Evolutionary conservation across 768 basidiomycete species (phyloP).

Genomic region (Guyanaporus albipodus): DNA sequence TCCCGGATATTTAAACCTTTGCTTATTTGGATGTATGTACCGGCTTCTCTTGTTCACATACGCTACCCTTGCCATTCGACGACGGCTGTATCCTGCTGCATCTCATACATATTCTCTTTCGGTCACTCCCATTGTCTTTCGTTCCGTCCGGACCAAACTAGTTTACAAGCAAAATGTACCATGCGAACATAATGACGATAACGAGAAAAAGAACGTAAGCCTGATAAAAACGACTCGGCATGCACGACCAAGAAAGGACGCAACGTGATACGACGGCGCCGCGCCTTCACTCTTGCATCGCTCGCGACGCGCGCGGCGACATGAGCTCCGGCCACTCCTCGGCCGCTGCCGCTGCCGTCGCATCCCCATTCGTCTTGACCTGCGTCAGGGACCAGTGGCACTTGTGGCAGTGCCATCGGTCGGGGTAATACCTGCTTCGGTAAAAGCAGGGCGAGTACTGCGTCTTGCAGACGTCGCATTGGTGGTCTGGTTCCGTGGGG

Average conservation of each 20-base stretch:
- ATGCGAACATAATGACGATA: slow-evolving; percentile 20
- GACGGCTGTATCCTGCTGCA: slow-evolving; percentile 21
- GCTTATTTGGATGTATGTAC: slow-evolving; percentile 26
- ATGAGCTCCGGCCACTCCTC: slow-evolving; percentile 17
- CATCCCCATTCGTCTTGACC: not conserved
- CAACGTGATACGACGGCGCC: not conserved
- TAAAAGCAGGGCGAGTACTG: slow-evolving; percentile 78
- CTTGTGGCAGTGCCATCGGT: slow-evolving; percentile 40
- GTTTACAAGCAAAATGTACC: slow-evolving; percentile 30
- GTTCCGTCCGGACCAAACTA: slow-evolving; percentile 12
- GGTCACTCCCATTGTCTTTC: not conserved
- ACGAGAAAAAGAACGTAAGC: not conserved
- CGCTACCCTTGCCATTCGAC: slow-evolving; percentile 13
- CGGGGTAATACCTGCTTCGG: slow-evolving; percentile 31
- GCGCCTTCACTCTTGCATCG: slow-evolving; percentile 17
- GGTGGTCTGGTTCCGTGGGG: slow-evolving; percentile 27
- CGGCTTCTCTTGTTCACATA: slow-evolving; percentile 2
- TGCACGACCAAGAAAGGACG: not conserved
- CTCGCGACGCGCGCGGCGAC: slow-evolving; percentile 7
- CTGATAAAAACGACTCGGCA: not conserved
- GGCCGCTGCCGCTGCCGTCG: not conserved
- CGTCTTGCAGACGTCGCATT: slow-evolving; percentile 61
- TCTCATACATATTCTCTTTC: slow-evolving; percentile 2
- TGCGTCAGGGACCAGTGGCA: slow-evolving; percentile 37
- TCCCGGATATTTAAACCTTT: slow-evolving; percentile 20